Percentiles rank a stretch among this genome's conserved stretches.
phyloP scores from a whole-genome alignment of 129 eudicot species.

The Glebionis coronaria region DNA sequence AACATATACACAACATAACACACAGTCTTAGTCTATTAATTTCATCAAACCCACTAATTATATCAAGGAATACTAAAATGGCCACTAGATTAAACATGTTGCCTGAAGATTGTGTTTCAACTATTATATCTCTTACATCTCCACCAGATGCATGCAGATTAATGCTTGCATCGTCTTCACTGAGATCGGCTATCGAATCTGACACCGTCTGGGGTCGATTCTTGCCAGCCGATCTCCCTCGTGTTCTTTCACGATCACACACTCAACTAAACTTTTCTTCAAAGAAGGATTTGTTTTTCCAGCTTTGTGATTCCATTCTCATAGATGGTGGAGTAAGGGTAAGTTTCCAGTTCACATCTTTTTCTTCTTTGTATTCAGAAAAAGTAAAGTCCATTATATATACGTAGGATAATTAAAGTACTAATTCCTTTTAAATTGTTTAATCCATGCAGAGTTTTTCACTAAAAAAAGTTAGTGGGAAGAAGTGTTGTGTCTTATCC shows the following conservation, averaged over 20 bases:
- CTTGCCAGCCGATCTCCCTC: slow-evolving; percentile 27
- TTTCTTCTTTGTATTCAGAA: background rate
- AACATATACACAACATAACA: too few relatives aligned
- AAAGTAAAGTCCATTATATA: background rate
- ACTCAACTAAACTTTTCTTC: slow-evolving; percentile 39
- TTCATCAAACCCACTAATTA: too few relatives aligned
- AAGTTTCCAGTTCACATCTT: background rate
- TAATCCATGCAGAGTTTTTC: background rate
- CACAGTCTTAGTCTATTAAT: too few relatives aligned
- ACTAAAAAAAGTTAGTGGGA: slow-evolving; percentile 16
- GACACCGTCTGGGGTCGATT: slow-evolving; percentile 25
- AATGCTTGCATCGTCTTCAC: slow-evolving; percentile 17
- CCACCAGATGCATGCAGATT: slow-evolving; percentile 31
- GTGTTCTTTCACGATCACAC: slow-evolving; percentile 36
- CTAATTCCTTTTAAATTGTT: background rate
- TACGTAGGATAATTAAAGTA: background rate
- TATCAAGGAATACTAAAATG: too few relatives aligned
- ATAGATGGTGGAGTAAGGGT: slow-evolving; percentile 66
- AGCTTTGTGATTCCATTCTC: slow-evolving; percentile 47
- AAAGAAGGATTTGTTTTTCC: slow-evolving; percentile 41
- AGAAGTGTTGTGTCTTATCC: slow-evolving; percentile 38
- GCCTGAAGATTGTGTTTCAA: slow-evolving; percentile 39
- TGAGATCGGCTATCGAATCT: slow-evolving; percentile 25
- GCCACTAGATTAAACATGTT: slow-evolving; percentile 23
- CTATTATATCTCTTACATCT: slow-evolving; percentile 28